Conservation (phyloP, 176 grass and related monocot genomes). For the Avena atlantica region DNA sequence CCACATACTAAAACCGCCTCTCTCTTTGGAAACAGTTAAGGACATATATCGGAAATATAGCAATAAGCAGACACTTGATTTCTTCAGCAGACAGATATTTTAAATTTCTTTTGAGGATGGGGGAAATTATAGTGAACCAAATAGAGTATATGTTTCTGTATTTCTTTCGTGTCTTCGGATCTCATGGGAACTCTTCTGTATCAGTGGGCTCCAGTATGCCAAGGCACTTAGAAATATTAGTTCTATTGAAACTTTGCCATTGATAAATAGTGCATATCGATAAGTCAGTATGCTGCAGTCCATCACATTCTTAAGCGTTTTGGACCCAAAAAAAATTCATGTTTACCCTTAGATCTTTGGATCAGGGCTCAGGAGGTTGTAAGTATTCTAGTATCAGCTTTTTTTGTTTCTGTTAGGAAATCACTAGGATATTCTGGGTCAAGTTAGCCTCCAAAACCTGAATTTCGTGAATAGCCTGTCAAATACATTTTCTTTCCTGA, state of each 20-base stretch:
- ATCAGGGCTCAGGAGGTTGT: not conserved
- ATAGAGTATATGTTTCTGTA: not conserved
- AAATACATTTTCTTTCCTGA: conserved; percentile 16
- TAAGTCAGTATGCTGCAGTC: not conserved
- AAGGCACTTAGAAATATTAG: not conserved
- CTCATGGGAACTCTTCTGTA: conserved; percentile 2
- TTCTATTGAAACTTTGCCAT: conserved; percentile 30
- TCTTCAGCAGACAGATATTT: not conserved
- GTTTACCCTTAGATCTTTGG: conserved; percentile 25
- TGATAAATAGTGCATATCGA: conserved; percentile 22
- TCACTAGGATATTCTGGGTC: conserved; percentile 14
- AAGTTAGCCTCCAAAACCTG: not conserved
- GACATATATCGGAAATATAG: not conserved
- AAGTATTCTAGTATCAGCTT: not conserved
- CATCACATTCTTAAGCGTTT: conserved; percentile 6
- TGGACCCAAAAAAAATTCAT: not conserved
- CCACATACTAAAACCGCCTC: not conserved
- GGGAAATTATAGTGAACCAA: not conserved
- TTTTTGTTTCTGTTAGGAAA: conserved; percentile 21
- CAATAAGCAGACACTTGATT: not conserved
- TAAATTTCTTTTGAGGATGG: not conserved
- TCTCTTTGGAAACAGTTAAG: not conserved
- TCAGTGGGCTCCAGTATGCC: not conserved
- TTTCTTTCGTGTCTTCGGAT: conserved; percentile 8
- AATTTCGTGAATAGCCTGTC: not conserved